Conservation (phyloP, 352 stramenopile genomes). For the Blastocystis hominis region DNA sequence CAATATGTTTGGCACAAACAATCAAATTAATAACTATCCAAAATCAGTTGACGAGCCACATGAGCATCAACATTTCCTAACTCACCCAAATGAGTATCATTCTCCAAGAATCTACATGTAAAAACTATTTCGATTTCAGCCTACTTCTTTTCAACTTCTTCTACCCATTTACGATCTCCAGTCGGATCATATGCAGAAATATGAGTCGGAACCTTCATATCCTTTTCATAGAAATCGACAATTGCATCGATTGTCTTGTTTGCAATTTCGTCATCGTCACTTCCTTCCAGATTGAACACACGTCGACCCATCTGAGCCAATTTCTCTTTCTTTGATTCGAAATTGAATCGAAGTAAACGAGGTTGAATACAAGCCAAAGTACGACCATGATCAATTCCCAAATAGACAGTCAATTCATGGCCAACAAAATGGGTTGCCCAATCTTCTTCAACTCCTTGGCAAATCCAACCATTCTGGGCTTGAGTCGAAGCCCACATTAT, state of each 20-base stretch:
- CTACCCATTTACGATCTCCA: conserved; percentile 24
- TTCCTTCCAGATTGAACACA: background rate
- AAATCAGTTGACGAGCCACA: conserved; percentile 37
- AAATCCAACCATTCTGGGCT: conserved; percentile 3
- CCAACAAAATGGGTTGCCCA: conserved; percentile 8
- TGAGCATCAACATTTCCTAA: conserved; percentile 5
- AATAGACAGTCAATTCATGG: background rate
- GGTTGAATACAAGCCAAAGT: conserved; percentile 26
- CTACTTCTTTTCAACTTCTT: conserved; percentile 27
- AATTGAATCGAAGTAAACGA: background rate
- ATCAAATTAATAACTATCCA: conserved; percentile 46
- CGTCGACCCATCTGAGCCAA: background rate
- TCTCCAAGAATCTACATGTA: background rate
- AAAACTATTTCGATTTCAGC: background rate
- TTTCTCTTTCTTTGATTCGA: background rate
- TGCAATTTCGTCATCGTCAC: background rate
- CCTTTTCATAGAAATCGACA: conserved; percentile 47
- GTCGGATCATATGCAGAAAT: conserved; percentile 1
- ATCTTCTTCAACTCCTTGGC: background rate
- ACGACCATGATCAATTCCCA: background rate
- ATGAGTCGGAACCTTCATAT: conserved; percentile 37
- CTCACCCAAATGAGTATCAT: conserved; percentile 27
- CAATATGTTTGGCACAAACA: no score
- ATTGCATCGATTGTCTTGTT: background rate
- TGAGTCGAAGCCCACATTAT: conserved; percentile 20